Conservation (phyloP, 2,329 filamentous ascomycete species). For the Calonectria pseudoreteaudii region DNA sequence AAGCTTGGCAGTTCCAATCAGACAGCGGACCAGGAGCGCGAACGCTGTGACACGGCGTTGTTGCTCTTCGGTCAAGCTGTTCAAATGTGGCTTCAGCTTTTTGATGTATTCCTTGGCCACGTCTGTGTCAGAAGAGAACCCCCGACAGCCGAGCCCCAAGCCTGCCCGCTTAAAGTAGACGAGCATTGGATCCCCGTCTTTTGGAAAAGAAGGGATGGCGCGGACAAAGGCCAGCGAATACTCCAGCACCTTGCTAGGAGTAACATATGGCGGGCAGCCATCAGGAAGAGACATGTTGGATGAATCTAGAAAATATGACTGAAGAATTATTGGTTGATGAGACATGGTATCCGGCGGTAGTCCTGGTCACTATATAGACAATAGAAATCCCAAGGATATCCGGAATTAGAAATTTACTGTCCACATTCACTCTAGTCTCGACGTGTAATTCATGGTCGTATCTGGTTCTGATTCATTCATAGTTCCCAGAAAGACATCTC, state of each 20-base stretch:
- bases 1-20: background rate
- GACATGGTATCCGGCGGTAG: background rate
- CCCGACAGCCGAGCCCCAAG: background rate
- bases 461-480: background rate
- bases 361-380: background rate
- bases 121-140: background rate
- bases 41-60: background rate
- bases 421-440: background rate
- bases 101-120: no score
- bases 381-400: background rate
- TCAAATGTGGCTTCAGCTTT: background rate
- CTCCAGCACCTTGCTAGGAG: background rate
- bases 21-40: background rate
- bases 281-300: background rate
- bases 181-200: background rate
- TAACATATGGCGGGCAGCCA: background rate
- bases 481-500: background rate
- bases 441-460: background rate
- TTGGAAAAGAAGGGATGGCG: background rate
- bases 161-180: background rate
- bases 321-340: background rate
- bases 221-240: background rate
- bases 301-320: background rate
- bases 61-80: background rate
- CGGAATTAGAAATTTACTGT: background rate